Base-by-base conservation (phyloP, 2,329 filamentous ascomycete genomes). In the Emydomyces testavorans region DNA sequence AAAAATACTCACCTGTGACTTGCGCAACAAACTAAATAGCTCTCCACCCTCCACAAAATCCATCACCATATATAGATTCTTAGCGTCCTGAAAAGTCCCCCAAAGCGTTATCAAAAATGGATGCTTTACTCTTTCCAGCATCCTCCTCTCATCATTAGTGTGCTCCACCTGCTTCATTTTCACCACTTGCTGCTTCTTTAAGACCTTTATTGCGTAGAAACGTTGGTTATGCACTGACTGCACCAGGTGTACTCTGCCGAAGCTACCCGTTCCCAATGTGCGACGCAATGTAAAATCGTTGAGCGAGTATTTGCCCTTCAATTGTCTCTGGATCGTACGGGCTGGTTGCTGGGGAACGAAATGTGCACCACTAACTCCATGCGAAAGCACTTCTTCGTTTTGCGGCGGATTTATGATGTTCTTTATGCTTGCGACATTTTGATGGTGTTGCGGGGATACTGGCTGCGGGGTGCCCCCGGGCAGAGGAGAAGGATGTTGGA, bases 101-200 rank as follows among this genome's bases (percentile, higher is more conserved):
- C 92, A 98, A 34, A 98, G 74, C 1, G 92, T 98, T 63, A 98
- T 92, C 54, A 98, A 74, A 70, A 98, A 98, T 10, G 92, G 89
- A 68, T 98, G 90, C 67, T 95, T 94, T 65, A 96, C 92, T 65
- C 94, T 85, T 64, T 87, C 85, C 60, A 98, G 72, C 92, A 98
- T 98, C 59, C 79, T 80, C 56, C 92, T 78, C 72, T 98, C 92
- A 68, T 98, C 92, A 62, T 98, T 98, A 57, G 92, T 98, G 71
- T 98, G 92, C 69, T 98, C 92, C 52, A 98, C 88, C 69, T 98
- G 92, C 78, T 98, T 98, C 92, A 98, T 96, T 74, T 94, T 94
- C 67, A 98, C 88, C 47, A 98, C 90, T 70, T 98, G 92, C 41
- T 82, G 82, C 76, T 98, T 98, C 68, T 98, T 98, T 68, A 98